Evolutionary conservation across 805 yeast species (phyloP).

Genomic region (Candida vaughaniae): DNA sequence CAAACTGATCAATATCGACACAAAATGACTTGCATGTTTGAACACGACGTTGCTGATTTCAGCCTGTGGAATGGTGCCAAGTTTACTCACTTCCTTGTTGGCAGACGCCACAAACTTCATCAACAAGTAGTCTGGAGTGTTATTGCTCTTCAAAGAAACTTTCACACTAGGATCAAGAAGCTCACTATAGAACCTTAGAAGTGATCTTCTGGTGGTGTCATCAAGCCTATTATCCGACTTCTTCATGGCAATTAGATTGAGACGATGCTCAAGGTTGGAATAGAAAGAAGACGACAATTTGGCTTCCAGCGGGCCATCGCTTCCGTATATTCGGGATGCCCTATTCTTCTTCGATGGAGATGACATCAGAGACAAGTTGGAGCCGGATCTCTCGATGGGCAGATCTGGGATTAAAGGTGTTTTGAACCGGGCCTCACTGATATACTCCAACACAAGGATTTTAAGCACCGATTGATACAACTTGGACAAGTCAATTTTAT

Average conservation of each 20-base stretch:
- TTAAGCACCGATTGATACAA: slow-evolving; percentile 56
- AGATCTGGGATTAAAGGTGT: slow-evolving; percentile 18
- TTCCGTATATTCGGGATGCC: slow-evolving; percentile 13
- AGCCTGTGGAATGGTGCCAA: slow-evolving; percentile 29
- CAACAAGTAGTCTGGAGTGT: slow-evolving; percentile 46
- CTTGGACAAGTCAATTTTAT: slow-evolving; percentile 21
- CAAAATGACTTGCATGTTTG: slow-evolving; percentile 35
- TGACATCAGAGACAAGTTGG: slow-evolving; percentile 2
- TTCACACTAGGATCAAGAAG: slow-evolving; percentile 48
- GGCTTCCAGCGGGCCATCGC: slow-evolving; percentile 20
- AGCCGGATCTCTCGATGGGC: neutral
- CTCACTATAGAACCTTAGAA: slow-evolving; percentile 63
- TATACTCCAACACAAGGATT: slow-evolving; percentile 56
- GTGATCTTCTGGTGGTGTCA: slow-evolving; percentile 54
- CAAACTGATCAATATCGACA: slow-evolving; percentile 35
- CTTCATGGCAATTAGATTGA: slow-evolving; percentile 49
- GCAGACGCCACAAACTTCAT: slow-evolving; percentile 54
- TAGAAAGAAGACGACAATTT: slow-evolving; percentile 39
- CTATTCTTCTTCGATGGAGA: slow-evolving; percentile 12
- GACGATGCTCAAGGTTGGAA: slow-evolving; percentile 36
- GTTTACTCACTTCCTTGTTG: slow-evolving; percentile 49
- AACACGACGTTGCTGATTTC: slow-evolving; percentile 35
- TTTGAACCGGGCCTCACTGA: slow-evolving; percentile 63
- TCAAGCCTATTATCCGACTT: slow-evolving; percentile 33
- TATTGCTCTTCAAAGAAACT: slow-evolving; percentile 27